Evolutionary conservation across 2,329 filamentous ascomycete genomes (phyloP).

Genomic region (Niveomyces coronatus): DNA sequence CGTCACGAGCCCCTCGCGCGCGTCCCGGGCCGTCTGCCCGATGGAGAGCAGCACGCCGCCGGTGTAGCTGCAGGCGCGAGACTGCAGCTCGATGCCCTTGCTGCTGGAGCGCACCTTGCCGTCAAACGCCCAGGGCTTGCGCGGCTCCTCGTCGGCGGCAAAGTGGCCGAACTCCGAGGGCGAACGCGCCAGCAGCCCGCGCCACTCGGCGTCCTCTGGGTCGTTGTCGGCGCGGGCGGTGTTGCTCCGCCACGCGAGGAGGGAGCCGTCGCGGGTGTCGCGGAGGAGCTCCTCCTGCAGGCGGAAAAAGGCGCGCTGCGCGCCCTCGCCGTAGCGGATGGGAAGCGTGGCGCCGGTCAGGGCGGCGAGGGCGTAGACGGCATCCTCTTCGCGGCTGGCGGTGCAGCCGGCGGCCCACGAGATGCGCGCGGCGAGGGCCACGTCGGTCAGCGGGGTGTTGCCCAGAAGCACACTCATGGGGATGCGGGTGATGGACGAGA

Average conservation of each 20-base stretch:
- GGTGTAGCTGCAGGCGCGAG: neutral
- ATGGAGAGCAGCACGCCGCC: conserved; percentile 1
- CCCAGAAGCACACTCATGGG: conserved; percentile 1
- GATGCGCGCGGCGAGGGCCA: conserved; percentile 5
- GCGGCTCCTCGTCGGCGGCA: neutral
- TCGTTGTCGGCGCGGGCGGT: too few species aligned
- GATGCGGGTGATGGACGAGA: conserved; percentile 5
- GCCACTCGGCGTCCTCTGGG: neutral
- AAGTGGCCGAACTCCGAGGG: conserved; percentile 9
- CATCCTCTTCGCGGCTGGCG: conserved; percentile 6
- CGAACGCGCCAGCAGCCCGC: conserved; percentile 6
- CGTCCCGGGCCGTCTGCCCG: neutral
- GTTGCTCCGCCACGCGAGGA: conserved; percentile 8
- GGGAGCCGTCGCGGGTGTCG: conserved; percentile 7
- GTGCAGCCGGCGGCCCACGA: conserved; percentile 2
- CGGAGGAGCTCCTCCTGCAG: conserved; percentile 8
- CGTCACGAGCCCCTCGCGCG: neutral
- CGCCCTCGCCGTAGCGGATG: conserved; percentile 8
- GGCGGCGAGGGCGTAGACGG: conserved; percentile 3
- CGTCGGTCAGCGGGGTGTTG: neutral
- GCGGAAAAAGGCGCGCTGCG: neutral
- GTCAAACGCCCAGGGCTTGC: conserved; percentile 5
- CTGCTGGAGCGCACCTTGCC: conserved; percentile 6
- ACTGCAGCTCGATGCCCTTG: conserved; percentile 7
- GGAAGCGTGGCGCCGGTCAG: conserved; percentile 1